Conservation (phyloP, 768 basidiomycete species). For the Pisolithus marmoratus region DNA sequence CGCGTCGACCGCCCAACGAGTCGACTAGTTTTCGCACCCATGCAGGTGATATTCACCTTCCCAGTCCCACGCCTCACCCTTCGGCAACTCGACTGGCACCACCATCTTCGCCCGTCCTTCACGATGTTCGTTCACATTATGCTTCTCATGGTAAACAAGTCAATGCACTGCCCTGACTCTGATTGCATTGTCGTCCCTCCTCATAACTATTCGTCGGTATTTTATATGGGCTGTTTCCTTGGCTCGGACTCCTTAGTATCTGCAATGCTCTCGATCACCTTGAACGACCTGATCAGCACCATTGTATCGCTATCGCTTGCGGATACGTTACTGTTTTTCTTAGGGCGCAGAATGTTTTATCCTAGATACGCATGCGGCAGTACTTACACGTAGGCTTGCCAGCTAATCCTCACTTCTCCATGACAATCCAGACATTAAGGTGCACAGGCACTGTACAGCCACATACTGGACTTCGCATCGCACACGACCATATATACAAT, state of each 20-base stretch:
- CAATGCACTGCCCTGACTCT: constrained; percentile 39
- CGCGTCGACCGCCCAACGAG: constrained; percentile 54
- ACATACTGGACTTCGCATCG: constrained; percentile 12
- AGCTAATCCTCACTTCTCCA: neutral
- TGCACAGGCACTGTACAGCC: constrained; percentile 24
- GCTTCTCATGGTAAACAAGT: constrained; percentile 42
- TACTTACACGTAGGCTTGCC: constrained; percentile 26
- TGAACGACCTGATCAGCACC: constrained; percentile 18
- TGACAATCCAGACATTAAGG: constrained; percentile 22
- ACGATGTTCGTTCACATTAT: constrained; percentile 32
- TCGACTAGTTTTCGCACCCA: constrained; percentile 47
- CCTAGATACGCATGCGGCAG: constrained; percentile 28
- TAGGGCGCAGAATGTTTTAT: constrained; percentile 23
- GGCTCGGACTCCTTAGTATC: constrained; percentile 24
- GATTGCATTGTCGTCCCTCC: constrained; percentile 9
- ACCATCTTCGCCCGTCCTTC: constrained; percentile 35
- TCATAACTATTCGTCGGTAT: constrained; percentile 12
- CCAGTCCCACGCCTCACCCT: constrained; percentile 38
- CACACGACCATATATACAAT: constrained; percentile 18
- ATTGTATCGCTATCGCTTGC: constrained; percentile 29
- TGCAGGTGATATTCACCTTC: constrained; percentile 45
- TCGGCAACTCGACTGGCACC: constrained; percentile 37
- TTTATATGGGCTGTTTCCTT: constrained; percentile 16
- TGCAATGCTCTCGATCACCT: constrained; percentile 18
- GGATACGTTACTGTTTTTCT: constrained; percentile 11